phyloP scores from a whole-genome alignment of 2,329 filamentous ascomycete genomes.

The Monosporascus sp. region DNA sequence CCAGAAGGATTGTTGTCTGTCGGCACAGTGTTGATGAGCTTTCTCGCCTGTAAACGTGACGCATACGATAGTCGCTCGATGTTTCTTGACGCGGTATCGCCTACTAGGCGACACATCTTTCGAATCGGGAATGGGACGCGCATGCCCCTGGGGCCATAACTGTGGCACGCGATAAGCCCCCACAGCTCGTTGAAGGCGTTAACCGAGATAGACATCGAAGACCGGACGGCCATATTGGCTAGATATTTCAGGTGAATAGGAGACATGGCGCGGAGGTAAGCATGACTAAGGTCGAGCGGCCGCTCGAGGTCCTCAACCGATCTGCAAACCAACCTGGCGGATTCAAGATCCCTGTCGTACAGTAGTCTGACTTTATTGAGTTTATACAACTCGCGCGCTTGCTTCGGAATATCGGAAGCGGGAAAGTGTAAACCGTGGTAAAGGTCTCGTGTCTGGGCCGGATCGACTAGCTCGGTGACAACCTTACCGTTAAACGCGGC shows the following conservation, averaged over 20 bases:
- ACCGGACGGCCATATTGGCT: conserved; percentile 83
- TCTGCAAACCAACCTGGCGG: conserved; percentile 76
- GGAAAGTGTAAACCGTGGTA: conserved; percentile 88
- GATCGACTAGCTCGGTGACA: conserved; percentile 82
- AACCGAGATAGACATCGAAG: conserved; percentile 91
- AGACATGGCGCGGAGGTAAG: conserved; percentile 83
- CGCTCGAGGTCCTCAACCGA: conserved; percentile 65
- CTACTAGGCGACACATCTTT: conserved; percentile 85
- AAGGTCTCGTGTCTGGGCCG: conserved; percentile 70
- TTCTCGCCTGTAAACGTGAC: conserved; percentile 76
- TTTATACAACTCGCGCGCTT: conserved; percentile 84
- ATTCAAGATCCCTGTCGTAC: conserved; percentile 78
- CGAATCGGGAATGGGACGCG: conserved; percentile 87
- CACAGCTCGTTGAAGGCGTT: conserved; percentile 81
- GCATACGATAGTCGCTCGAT: conserved; percentile 86
- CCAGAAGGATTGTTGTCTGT: conserved; percentile 78
- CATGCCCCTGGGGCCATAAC: conserved; percentile 74
- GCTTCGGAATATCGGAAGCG: conserved; percentile 78
- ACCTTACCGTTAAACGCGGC: conserved; percentile 76
- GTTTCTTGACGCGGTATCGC: conserved; percentile 79
- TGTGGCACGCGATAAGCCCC: conserved; percentile 83
- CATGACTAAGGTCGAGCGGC: conserved; percentile 77
- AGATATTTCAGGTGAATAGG: conserved; percentile 87
- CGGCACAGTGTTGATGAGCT: conserved; percentile 80
- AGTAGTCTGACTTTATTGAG: conserved; percentile 84